Base-by-base conservation (phyloP, 192 early-diverging fungal species). In the Jimgerdemannia lactiflua region DNA sequence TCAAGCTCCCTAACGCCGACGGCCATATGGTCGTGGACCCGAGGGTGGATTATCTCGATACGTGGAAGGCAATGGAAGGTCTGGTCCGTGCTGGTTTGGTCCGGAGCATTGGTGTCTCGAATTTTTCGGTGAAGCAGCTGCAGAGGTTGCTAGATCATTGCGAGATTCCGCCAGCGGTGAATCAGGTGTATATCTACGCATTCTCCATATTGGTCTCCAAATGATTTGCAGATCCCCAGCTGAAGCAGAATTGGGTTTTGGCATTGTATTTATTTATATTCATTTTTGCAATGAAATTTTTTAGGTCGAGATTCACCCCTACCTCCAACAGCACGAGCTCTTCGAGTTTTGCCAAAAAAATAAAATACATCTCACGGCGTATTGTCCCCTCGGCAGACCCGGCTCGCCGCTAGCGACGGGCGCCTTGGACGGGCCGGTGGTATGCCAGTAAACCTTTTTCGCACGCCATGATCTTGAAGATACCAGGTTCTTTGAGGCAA, bases 51-150 rank as follows among this genome's bases (percentile, higher is more conserved):
- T 68, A 68, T 2, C 9, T 68, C 6, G 67, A 68, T 19, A 68
- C 67, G 29, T 95, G 93, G 93, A 72, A 80, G 68, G 91, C 82
- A 17, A 89, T 95, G 89, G 94, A 95, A 82, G 80, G 83, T 41
- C 75, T 95, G 39, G 88, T 92, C 7, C 84, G 88, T 2, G 75
- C 77, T 9, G 88, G 88, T 4, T 80, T 89, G 65, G 90, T 88
- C 19, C 80, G 86, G 19, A 70, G 86, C 20, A 94, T 96, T 64
- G 95, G 94, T 71, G 92, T 95, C 20, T 93, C 90, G 59, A 96
- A 96, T 83, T 91, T 88, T 42, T 89, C 80, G 81, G 79, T 86
- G 65, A 67, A 78, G 39, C 77, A 89, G 70, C 77, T 93, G 42
- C 79, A 92, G 72, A 82, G 91, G 59, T 81, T 96, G 65, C 73